phyloP scores from a whole-genome alignment of 352 stramenopile species.

The Phytophthora tentaculata region DNA sequence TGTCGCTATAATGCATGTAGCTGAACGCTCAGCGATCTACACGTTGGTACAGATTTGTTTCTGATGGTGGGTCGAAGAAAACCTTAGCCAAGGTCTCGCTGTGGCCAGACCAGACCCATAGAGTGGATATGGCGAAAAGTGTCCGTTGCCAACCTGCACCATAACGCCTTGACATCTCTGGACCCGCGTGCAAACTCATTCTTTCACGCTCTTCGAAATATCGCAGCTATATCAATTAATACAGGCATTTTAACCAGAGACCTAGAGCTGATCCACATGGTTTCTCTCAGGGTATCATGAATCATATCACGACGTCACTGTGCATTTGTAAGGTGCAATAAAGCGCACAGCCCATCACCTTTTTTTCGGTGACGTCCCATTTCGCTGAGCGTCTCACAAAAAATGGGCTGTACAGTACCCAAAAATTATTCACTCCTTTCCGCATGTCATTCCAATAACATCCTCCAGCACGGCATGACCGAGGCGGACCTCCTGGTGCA shows the following conservation, averaged over 20 bases:
- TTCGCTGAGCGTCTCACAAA: not conserved
- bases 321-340: conserved; percentile 8
- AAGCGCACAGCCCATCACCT: not conserved
- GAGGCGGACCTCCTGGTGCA: conserved; percentile 48
- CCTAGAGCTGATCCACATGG: not conserved
- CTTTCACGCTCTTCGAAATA: not conserved
- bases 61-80: too few relatives aligned
- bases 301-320: conserved; percentile 4
- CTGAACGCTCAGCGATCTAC: conserved; percentile 11
- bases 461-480: conserved; percentile 22
- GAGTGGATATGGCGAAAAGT: not conserved
- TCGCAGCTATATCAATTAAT: not conserved
- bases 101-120: not conserved
- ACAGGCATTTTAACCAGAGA: not conserved
- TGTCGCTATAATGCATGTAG: not conserved
- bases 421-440: conserved; percentile 15
- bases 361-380: conserved; percentile 16
- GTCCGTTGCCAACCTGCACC: not conserved
- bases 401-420: not conserved
- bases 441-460: conserved; percentile 15
- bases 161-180: not conserved
- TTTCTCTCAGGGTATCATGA: conserved; percentile 13
- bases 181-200: not conserved
- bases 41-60: not conserved
- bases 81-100: not conserved